Evolutionary conservation across 805 yeast genomes (phyloP).

Genomic region (Wickerhamiella kazuoi): DNA sequence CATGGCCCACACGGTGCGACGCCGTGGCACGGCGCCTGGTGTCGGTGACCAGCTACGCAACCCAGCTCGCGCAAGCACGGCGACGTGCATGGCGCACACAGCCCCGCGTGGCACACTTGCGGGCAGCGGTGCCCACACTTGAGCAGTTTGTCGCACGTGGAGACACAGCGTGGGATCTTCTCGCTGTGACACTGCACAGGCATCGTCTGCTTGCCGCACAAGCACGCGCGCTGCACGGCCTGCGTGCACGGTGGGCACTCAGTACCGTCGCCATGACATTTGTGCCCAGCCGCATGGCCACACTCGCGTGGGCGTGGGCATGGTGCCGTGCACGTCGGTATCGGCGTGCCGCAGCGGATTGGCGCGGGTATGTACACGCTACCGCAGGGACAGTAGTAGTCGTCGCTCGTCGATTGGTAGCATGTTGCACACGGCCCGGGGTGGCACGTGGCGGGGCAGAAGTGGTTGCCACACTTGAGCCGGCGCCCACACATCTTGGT

Average conservation of each 20-base stretch:
- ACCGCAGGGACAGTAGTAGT: conserved; percentile 20
- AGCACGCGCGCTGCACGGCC: conserved; percentile 35
- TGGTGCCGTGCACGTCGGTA: conserved; percentile 14
- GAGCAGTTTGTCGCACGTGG: conserved; percentile 34
- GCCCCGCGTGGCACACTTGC: conserved; percentile 39
- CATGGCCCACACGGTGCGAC: conserved; percentile 26
- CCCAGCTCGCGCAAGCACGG: conserved; percentile 33
- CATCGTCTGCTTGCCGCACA: conserved; percentile 40
- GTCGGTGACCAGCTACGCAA: conserved; percentile 43
- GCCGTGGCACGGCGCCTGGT: conserved; percentile 47
- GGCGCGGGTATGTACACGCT: conserved; percentile 18
- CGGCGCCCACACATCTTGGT: conserved; percentile 13
- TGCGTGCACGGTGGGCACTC: conserved; percentile 11
- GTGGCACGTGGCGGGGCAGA: conserved; percentile 17
- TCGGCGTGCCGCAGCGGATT: conserved; percentile 18
- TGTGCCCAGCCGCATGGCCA: conserved; percentile 17
- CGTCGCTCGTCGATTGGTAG: conserved; percentile 16
- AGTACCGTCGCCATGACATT: conserved; percentile 9
- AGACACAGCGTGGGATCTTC: conserved; percentile 42
- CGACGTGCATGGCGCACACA: conserved; percentile 42
- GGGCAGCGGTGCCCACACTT: conserved; percentile 37
- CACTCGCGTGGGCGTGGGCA: conserved; percentile 16
- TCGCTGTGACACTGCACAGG: conserved; percentile 47
- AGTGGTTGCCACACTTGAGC: conserved; percentile 18
- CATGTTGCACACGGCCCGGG: conserved; percentile 21